Evolutionary conservation across 805 yeast genomes (phyloP).

Genomic region (Candida methanosorbosa): DNA sequence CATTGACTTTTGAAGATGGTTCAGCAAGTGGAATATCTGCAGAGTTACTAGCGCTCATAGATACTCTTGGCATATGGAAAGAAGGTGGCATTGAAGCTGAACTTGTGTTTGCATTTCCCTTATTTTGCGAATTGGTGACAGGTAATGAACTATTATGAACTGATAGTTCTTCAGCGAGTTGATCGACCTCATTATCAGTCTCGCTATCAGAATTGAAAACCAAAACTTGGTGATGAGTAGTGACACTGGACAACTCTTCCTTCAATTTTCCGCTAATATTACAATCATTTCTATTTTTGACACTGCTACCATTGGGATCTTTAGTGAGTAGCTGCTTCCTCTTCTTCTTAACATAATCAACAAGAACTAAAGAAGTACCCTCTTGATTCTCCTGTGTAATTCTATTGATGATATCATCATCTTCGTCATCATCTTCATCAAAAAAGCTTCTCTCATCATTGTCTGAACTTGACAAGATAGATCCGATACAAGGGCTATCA

Average conservation of each 20-base stretch:
- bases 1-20: constrained; percentile 5
- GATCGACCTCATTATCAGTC: constrained; percentile 10
- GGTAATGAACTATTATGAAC: constrained; percentile 6
- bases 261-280: too few relatives aligned
- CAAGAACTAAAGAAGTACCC: too few relatives aligned
- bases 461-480: constrained; percentile 25
- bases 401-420: too few relatives aligned
- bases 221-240: constrained; percentile 12
- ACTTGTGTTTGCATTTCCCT: neutral
- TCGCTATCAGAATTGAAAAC: constrained; percentile 17
- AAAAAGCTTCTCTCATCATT: constrained; percentile 7
- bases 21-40: neutral
- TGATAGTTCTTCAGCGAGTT: constrained; percentile 19
- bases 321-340: too few relatives aligned
- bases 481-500: constrained; percentile 17
- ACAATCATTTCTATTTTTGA: too few relatives aligned
- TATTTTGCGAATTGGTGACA: neutral
- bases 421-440: too few relatives aligned
- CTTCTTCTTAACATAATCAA: too few relatives aligned
- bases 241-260: too few relatives aligned
- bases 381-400: too few relatives aligned
- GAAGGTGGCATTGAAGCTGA: constrained; percentile 18
- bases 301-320: too few relatives aligned
- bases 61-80: constrained; percentile 29
- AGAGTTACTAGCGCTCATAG: constrained; percentile 7